These are phyloP conservation scores for Wickerhamomyces silvicola DNA, from an alignment of 805 yeast species.

Conservation along the genomic window DNA sequence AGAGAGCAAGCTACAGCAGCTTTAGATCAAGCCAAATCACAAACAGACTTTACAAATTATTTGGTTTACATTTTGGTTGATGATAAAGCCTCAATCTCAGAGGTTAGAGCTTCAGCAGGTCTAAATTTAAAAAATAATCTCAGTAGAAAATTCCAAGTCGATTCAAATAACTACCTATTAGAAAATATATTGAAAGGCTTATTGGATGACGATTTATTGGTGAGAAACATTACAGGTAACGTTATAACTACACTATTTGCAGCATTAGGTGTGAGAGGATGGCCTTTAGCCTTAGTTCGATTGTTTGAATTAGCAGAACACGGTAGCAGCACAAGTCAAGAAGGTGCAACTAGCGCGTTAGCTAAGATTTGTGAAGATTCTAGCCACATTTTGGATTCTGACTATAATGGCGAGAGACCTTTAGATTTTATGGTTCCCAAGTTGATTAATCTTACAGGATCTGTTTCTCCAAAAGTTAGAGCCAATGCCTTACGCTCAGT, in stretches of 20 bases:
- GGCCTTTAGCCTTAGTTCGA: slow-evolving; percentile 73
- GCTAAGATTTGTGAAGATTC: slow-evolving; percentile 90
- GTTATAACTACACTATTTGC: slow-evolving; percentile 79
- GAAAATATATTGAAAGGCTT: slow-evolving; percentile 40
- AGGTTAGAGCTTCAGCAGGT: slow-evolving; percentile 84
- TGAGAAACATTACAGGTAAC: slow-evolving; percentile 85
- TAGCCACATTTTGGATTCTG: slow-evolving; percentile 54
- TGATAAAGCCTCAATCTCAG: slow-evolving; percentile 36
- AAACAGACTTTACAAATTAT: slow-evolving; percentile 79
- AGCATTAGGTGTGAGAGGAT: slow-evolving; percentile 55
- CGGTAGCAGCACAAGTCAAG: slow-evolving; percentile 36
- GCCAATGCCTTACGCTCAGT: slow-evolving; percentile 64
- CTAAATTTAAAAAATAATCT: slow-evolving; percentile 73
- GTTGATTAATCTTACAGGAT: slow-evolving; percentile 45
- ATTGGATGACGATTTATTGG: slow-evolving; percentile 46
- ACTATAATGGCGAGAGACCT: slow-evolving; percentile 61
- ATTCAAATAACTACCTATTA: slow-evolving; percentile 28
- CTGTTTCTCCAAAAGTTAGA: slow-evolving; percentile 43
- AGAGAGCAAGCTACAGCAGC: slow-evolving; percentile 69
- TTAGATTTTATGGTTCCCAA: slow-evolving; percentile 60
- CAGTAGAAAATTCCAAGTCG: slow-evolving; percentile 30
- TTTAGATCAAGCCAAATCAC: slow-evolving; percentile 57
- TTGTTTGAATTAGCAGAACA: slow-evolving; percentile 54
- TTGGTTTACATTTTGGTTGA: slow-evolving; percentile 65
- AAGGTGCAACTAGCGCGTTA: slow-evolving; percentile 77